Evolutionary conservation across 2,329 filamentous ascomycete genomes (phyloP), one percentile per base, ranked within the genome.

Genomic region (Aaosphaeria pasadenensis): DNA sequence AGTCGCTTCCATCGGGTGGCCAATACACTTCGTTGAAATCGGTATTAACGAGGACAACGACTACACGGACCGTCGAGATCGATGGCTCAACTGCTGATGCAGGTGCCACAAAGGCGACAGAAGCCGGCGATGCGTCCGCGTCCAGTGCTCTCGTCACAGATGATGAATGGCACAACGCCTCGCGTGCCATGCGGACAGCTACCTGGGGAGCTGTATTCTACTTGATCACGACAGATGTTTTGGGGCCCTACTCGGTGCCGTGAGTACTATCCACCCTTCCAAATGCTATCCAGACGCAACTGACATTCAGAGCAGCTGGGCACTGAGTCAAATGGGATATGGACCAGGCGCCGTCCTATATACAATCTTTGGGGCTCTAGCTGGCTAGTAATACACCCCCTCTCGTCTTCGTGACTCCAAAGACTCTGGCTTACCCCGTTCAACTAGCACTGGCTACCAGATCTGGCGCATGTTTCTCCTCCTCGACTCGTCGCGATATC

Each of bases 161-260:
- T 30, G 54, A 57, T 2, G 70, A 71, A 45, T 72, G 64, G 67
- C 47, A 52, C 7, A 52, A 65, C 36, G 69, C 69, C 24, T 59
- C 60, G 3, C 56, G 67, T 42, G 68, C 69, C 29, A 49, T 66
- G 40, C 54, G 68, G 7, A 71, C 65, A 24, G 68, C 69, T 5
- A 62, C 57, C 7, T 67, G 62, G 60, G 62, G 64, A 44, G 51
- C 53, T 13, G 42, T 67, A 44, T 77, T 77, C 58, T 78, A 73
- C 54, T 57, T 76, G 35, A 74, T 75, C 47, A 75, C 73, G 1
- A 76, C 73, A 3, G 72, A 75, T 48, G 66, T 73, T 29, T 60
- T 73, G 1, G 71, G 71, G 4, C 68, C 68, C 1, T 70, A 58
- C 52, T 62, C 57, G 39, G 60, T 67, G 4, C 68, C 68, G 11